phyloP scores from a whole-genome alignment of 2,329 filamentous ascomycete species.

The Fusarium torulosum region DNA sequence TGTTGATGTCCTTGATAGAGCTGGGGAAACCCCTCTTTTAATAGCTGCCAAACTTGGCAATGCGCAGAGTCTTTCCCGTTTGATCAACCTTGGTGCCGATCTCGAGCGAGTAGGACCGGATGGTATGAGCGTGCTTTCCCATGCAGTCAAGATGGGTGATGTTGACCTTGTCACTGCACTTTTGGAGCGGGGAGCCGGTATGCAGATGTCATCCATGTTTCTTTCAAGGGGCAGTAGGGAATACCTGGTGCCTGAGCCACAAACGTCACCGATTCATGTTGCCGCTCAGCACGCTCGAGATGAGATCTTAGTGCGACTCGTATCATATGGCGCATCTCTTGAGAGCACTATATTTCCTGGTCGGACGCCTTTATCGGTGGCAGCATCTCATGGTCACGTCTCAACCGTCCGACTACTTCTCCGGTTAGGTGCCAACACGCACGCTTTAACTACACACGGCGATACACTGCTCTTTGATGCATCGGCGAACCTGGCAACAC shows the following conservation, averaged over 20 bases:
- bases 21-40: constrained; percentile 46
- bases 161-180: constrained; percentile 41
- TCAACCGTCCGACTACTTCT: constrained; percentile 47
- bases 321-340: constrained; percentile 43
- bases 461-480: constrained; percentile 48
- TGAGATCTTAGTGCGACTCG: constrained; percentile 44
- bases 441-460: constrained; percentile 45
- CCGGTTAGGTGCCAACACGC: constrained; percentile 44
- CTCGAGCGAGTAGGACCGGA: constrained; percentile 45
- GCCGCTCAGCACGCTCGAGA: constrained; percentile 48
- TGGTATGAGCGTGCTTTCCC: constrained; percentile 48
- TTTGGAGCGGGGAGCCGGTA: constrained; percentile 42
- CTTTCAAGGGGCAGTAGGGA: constrained; percentile 28
- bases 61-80: constrained; percentile 37
- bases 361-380: constrained; percentile 44
- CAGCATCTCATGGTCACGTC: constrained; percentile 46
- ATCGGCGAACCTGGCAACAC: constrained; percentile 45
- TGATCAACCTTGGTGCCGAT: constrained; percentile 47
- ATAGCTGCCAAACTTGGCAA: constrained; percentile 49
- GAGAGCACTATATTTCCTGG: constrained; percentile 48
- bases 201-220: constrained; percentile 26
- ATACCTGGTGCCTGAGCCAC: constrained; percentile 46
- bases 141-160: constrained; percentile 47
- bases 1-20: constrained; percentile 42
- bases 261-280: constrained; percentile 45